Conservation (phyloP, 495 filamentous ascomycete genomes). For the Cladorrhinum samala region DNA sequence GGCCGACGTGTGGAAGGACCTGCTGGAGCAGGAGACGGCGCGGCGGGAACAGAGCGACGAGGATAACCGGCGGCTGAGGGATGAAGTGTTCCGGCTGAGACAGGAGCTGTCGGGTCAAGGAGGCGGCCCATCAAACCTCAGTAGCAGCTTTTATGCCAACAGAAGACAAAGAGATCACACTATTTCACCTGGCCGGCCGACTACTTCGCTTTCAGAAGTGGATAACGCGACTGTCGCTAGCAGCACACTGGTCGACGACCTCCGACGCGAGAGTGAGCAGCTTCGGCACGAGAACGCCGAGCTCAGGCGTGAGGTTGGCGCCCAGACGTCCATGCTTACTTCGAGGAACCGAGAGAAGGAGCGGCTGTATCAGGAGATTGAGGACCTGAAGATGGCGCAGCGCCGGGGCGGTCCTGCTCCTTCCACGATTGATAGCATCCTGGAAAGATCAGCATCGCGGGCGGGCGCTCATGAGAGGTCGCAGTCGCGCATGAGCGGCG, state of each 20-base stretch:
- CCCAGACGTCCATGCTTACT: constrained; percentile 96
- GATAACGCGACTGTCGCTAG: constrained; percentile 48
- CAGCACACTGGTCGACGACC: constrained; percentile 62
- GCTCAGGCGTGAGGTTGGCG: constrained; percentile 82
- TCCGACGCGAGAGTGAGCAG: constrained; percentile 60
- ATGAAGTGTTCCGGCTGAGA: constrained; percentile 72
- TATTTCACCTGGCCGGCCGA: constrained; percentile 57
- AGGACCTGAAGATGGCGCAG: constrained; percentile 84
- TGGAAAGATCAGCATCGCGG: constrained; percentile 87
- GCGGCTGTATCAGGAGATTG: constrained; percentile 90
- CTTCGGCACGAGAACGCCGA: constrained; percentile 90
- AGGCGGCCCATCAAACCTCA: constrained; percentile 40
- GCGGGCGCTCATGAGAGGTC: constrained; percentile 60
- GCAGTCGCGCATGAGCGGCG: constrained; percentile 64
- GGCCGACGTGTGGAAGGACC: constrained; percentile 88
- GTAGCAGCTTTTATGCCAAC: constrained; percentile 56
- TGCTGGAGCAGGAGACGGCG: constrained; percentile 87
- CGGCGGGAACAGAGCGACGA: constrained; percentile 86
- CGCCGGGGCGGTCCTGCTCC: constrained; percentile 54
- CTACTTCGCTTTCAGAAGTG: constrained; percentile 52
- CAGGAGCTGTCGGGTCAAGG: constrained; percentile 47
- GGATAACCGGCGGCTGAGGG: constrained; percentile 75
- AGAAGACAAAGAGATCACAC: constrained; percentile 52
- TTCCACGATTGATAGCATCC: constrained; percentile 79
- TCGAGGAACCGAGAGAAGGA: constrained; percentile 93